A percentile compares a stretch with the other conserved stretches of the same genome.
Conservation (phyloP, 225 moss, liverwort and hornwort species). For the Anthoceros angustus region DNA sequence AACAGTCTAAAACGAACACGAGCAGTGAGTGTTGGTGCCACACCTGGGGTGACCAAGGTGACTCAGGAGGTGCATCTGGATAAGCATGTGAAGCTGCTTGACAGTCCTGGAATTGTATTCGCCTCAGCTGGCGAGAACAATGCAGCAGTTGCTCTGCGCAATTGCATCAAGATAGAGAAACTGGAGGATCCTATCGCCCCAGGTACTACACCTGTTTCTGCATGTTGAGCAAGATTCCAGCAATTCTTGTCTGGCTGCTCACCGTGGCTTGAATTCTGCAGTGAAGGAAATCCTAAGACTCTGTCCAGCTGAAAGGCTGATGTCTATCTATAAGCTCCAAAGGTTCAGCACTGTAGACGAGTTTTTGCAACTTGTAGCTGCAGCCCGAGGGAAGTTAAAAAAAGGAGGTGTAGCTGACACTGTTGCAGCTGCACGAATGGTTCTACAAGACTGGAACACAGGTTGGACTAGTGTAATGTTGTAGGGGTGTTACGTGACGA, state of each 20-base stretch:
- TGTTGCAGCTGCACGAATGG: constrained; percentile 49
- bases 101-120: constrained; percentile 80
- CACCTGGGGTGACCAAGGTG: constrained; percentile 69
- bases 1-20: constrained; percentile 77
- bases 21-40: constrained; percentile 55
- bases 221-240: background rate
- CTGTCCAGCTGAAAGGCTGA: constrained; percentile 60
- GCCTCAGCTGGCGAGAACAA: constrained; percentile 43
- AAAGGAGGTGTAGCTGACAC: constrained; percentile 51
- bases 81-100: constrained; percentile 68
- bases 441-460: constrained; percentile 85
- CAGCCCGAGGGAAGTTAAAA: constrained; percentile 54
- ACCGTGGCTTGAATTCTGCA: constrained; percentile 9
- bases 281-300: constrained; percentile 56
- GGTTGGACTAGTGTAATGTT: constrained; percentile 17
- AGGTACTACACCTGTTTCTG: constrained; percentile 21
- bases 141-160: constrained; percentile 49
- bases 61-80: constrained; percentile 79
- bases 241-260: background rate
- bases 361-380: constrained; percentile 45
- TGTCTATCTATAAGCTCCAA: constrained; percentile 57
- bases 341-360: constrained; percentile 54
- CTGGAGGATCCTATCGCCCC: constrained; percentile 51
- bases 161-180: constrained; percentile 69
- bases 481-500: too few relatives aligned